These are phyloP conservation scores for Panus rudis DNA, from an alignment of 768 basidiomycete genomes.

Conservation along the genomic window DNA sequence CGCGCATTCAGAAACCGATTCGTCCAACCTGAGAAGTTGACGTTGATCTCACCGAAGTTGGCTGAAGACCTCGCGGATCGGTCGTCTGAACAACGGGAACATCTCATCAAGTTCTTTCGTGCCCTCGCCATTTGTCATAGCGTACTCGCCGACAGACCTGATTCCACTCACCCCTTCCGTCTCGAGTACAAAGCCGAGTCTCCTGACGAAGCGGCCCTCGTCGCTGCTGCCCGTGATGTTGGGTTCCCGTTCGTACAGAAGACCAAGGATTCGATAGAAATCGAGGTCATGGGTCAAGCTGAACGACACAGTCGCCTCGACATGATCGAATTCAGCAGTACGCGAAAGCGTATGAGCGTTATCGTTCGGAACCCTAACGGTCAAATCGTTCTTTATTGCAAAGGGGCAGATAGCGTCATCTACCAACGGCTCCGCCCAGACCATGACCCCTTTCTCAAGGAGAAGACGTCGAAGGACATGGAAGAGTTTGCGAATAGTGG, in stretches of 20 bases:
- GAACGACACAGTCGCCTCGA: slow-evolving; percentile 78
- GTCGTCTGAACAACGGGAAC: slow-evolving; percentile 48
- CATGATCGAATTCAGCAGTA: slow-evolving; percentile 88
- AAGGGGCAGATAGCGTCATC: slow-evolving; percentile 96
- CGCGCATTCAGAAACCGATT: slow-evolving; percentile 85
- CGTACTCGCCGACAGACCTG: slow-evolving; percentile 75
- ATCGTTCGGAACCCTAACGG: slow-evolving; percentile 83
- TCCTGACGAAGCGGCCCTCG: slow-evolving; percentile 92
- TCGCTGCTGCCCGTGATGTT: slow-evolving; percentile 84
- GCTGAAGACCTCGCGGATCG: slow-evolving; percentile 70
- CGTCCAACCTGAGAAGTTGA: slow-evolving; percentile 71
- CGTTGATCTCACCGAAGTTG: slow-evolving; percentile 81
- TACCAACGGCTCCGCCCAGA: slow-evolving; percentile 73
- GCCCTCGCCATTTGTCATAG: slow-evolving; percentile 92
- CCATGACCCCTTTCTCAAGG: slow-evolving; percentile 69
- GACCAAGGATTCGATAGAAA: slow-evolving; percentile 69
- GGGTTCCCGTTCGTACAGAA: slow-evolving; percentile 87
- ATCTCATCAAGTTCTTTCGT: slow-evolving; percentile 84
- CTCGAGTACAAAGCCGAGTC: slow-evolving; percentile 94
- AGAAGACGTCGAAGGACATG: slow-evolving; percentile 78
- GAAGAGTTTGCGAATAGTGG: slow-evolving; percentile 92
- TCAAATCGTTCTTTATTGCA: slow-evolving; percentile 78
- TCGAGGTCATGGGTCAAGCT: slow-evolving; percentile 84
- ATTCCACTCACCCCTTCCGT: slow-evolving; percentile 52
- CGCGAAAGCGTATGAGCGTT: slow-evolving; percentile 94